Evolutionary conservation across 2,329 filamentous ascomycete species (phyloP), one percentile per base, ranked within the genome.

Genomic region (Metarhizium album): DNA sequence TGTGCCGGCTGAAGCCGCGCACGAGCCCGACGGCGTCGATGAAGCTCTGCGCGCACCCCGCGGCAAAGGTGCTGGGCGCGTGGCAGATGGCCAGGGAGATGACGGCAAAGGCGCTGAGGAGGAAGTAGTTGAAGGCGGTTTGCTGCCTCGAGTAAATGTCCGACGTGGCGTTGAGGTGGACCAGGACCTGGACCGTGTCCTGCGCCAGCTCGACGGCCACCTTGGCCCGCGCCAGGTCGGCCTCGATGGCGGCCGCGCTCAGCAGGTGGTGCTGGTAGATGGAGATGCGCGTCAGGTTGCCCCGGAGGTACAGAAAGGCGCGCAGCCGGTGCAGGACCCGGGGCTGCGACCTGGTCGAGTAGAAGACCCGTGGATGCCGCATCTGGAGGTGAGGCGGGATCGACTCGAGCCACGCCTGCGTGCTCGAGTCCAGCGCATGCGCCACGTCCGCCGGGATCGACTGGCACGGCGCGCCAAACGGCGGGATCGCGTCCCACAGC

Each of bases 71-170:
- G 2, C 62, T 60, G 0, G 73, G 71, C 0, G 68, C 71, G 54
- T 75, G 70, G 3, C 71, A 65, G 0, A 74, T 71, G 1, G 72
- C 73, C 0, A 73, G 62, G 29, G 72, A 68, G 1, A 74, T 62
- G 62, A 49, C 64, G 49, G 49, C 63, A 59, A 54, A 62, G 57
- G 14, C 66, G 59, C 54, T 62, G 51, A 56, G 52, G 9, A 61
- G 51, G 9, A 62, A 62, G 49, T 60, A 58, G 51, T 60, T 61
- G 50, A 60, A 60, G 29, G 53, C 53, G 20, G 54, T 58, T 49
- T 60, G 56, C 49, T 62, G 56, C 7, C 56, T 55, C 29, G 53
- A 55, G 51, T 60, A 62, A 20, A 60, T 58, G 50, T 60, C 57
- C 3, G 57, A 56, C 16, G 53, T 57, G 23, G 53, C 54, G 47